Evolutionary conservation across 805 yeast genomes (phyloP), one percentile per base, ranked within the genome.

Genomic region (Saccharomycopsis javanensis): DNA sequence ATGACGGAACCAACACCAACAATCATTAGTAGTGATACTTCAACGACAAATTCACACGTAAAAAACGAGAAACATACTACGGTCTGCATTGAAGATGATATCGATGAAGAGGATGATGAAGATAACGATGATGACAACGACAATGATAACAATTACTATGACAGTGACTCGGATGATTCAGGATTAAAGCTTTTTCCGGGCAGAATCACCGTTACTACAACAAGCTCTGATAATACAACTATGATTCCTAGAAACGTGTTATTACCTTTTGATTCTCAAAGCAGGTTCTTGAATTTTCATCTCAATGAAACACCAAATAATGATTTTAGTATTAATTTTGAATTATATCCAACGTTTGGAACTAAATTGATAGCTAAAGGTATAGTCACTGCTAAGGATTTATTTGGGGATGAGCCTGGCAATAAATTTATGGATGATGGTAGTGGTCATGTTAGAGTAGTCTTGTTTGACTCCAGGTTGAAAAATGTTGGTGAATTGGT

Each of bases 311-410:
- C 54, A 5, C 42, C 30, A 15, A 50, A 48, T 18, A 45, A 45
- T 13, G 80, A 79, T 48, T 88, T 90, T 65, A 74, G 82, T 30
- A 79, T 91, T 55, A 96, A 88, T 66, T 86, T 91, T 66, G 98
- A 94, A 68, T 79, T 94, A 11, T 91, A 85, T 69, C 97, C 99
- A 0, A 87, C 92, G 6, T 94, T 89, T 72, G 99, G 99, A 25
- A 90, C 98, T 0, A 79, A 96, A 61, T 73, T 92, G 56, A 83
- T 92, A 55, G 97, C 97, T 3, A 92, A 91, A 66, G 51, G 51
- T 8, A 42, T 42, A 2, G 48, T 42, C 15, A 42, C 48, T 2
- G 48, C 27, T 42, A 42, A 20, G 28, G 48, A 42, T 23, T 20
- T 42, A 15, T 42, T 42, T 23, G 48, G 48, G 8, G 28, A 20